Conservation (phyloP, 2,329 filamentous ascomycete species). For the Talaromyces pinophilus region DNA sequence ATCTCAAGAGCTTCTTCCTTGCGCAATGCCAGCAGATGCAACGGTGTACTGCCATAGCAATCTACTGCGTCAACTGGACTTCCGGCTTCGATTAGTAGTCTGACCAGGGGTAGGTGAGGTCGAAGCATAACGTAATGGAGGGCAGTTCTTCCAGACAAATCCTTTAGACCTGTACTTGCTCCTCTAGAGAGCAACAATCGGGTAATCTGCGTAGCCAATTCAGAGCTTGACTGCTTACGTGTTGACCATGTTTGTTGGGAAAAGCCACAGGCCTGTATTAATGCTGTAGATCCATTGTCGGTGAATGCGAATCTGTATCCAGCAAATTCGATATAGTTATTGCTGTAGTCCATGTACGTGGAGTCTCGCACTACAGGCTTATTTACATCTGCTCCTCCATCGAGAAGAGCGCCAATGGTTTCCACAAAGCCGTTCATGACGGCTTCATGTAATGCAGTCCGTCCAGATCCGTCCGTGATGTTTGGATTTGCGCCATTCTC, state of each 20-base stretch:
- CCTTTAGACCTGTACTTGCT: not conserved
- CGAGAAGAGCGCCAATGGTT: not conserved
- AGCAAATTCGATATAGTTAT: not conserved
- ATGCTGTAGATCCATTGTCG: not conserved
- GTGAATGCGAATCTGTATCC: not conserved
- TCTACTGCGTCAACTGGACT: not conserved
- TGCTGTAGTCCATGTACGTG: not conserved
- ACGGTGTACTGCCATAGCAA: not conserved
- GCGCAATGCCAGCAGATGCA: not conserved
- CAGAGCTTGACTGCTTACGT: not conserved
- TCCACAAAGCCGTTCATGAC: not conserved
- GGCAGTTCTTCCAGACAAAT: not conserved
- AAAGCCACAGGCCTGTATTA: not conserved
- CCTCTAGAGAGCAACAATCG: not conserved
- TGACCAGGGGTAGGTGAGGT: not conserved
- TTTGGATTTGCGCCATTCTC: conserved; percentile 1
- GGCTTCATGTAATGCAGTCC: conserved; percentile 1
- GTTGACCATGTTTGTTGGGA: not conserved
- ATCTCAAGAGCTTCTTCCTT: not conserved
- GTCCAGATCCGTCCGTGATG: not conserved
- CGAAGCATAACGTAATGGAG: not conserved
- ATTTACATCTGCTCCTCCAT: not conserved
- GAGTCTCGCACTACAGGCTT: not conserved
- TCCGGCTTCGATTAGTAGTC: not conserved
- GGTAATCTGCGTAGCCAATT: not conserved